phyloP scores from a whole-genome alignment of 2,329 filamentous ascomycete species.

The Ophiostoma montium region DNA sequence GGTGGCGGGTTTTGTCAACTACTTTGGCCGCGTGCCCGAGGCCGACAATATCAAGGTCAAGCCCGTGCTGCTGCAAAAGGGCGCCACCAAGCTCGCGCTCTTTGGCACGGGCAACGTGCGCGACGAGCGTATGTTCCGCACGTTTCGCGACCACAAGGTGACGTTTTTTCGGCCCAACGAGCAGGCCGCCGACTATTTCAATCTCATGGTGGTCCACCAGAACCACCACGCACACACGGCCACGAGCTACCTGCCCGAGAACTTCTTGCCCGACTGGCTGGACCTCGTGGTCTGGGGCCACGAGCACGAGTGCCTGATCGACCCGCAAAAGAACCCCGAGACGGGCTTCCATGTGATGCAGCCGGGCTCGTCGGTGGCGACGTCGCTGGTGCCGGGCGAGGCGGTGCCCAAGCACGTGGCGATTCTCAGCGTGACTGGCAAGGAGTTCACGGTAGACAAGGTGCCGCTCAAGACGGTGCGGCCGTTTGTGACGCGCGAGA shows the following conservation, averaged over 20 bases:
- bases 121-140: conserved; percentile 87
- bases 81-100: conserved; percentile 77
- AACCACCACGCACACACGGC: conserved; percentile 88
- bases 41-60: conserved; percentile 89
- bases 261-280: conserved; percentile 79
- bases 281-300: conserved; percentile 94
- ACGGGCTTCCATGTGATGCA: conserved; percentile 95
- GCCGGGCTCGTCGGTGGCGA: conserved; percentile 89
- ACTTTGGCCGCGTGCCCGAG: conserved; percentile 84
- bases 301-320: conserved; percentile 89
- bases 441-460: conserved; percentile 64
- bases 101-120: conserved; percentile 94
- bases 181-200: conserved; percentile 87
- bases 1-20: conserved; percentile 83
- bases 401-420: conserved; percentile 84
- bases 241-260: conserved; percentile 88
- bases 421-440: conserved; percentile 70
- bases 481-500: conserved; percentile 77
- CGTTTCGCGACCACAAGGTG: conserved; percentile 83
- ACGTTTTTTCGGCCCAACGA: conserved; percentile 78
- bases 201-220: conserved; percentile 86
- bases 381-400: conserved; percentile 79
- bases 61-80: conserved; percentile 86
- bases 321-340: conserved; percentile 69
- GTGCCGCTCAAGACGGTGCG: conserved; percentile 78